Percentiles rank a stretch among this genome's conserved stretches.
phyloP scores from a whole-genome alignment of 768 basidiomycete species.

The Chalciporus chontae region DNA sequence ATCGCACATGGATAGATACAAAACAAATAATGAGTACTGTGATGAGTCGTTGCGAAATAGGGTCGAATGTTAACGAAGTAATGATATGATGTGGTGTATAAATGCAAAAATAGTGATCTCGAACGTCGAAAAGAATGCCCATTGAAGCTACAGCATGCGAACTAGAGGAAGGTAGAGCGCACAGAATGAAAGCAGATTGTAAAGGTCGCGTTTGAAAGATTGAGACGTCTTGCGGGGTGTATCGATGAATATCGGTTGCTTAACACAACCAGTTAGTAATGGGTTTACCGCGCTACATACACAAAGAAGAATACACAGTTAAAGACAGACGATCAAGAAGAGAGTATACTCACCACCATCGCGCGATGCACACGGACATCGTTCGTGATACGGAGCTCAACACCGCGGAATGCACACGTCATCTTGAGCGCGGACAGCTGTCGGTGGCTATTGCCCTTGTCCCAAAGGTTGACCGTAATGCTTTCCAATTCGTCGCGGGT shows the following conservation, averaged over 20 bases:
- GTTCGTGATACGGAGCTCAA: slow-evolving; percentile 48
- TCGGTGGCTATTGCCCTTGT: slow-evolving; percentile 46
- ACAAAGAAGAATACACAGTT: slow-evolving; percentile 8
- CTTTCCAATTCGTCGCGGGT: slow-evolving; percentile 39
- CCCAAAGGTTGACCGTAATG: slow-evolving; percentile 55
- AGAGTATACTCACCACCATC: slow-evolving; percentile 41
- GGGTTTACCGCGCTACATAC: slow-evolving; percentile 20
- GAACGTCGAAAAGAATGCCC: background rate
- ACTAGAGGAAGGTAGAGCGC: slow-evolving; percentile 6
- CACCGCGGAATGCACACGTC: slow-evolving; percentile 59
- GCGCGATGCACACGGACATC: slow-evolving; percentile 54
- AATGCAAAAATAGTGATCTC: background rate
- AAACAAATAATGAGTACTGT: background rate
- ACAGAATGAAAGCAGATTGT: slow-evolving; percentile 2
- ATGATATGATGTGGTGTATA: background rate
- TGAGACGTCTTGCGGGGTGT: background rate
- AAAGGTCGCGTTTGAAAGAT: background rate
- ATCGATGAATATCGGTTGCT: slow-evolving; percentile 6
- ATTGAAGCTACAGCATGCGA: slow-evolving; percentile 17
- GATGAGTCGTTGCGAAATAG: background rate
- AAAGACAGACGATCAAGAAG: slow-evolving; percentile 10
- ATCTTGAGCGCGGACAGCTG: slow-evolving; percentile 55
- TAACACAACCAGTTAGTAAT: slow-evolving; percentile 14
- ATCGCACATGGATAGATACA: slow-evolving; percentile 19
- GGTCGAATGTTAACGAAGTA: background rate